Evolutionary conservation across 306 rosid genomes (phyloP).

Genomic region (Medicago arabica): DNA sequence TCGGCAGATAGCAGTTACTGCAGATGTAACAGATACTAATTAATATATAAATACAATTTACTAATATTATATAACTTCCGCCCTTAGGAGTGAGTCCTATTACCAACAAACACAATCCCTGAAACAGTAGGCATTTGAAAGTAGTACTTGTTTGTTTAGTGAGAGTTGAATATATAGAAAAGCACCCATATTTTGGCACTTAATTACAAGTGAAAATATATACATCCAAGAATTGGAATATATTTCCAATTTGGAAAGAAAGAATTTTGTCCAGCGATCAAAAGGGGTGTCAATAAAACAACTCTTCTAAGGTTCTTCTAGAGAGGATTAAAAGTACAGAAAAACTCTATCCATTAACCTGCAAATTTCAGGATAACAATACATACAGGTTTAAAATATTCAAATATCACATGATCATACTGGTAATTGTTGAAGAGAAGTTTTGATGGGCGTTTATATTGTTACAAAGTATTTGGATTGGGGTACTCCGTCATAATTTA

Average conservation of each 20-base stretch:
- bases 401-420: conserved; percentile 9
- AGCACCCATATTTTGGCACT: conserved; percentile 17
- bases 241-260: conserved; percentile 17
- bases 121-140: conserved; percentile 12
- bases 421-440: not conserved
- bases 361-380: not conserved
- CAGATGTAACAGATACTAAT: too few species aligned
- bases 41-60: too few species aligned
- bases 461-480: not conserved
- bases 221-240: conserved; percentile 17
- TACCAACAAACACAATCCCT: not conserved
- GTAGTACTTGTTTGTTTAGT: conserved; percentile 7
- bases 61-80: too few species aligned
- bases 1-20: too few species aligned
- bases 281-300: conserved; percentile 2
- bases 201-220: conserved; percentile 6
- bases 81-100: too few species aligned
- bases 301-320: conserved; percentile 12
- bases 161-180: conserved; percentile 15
- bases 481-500: not conserved
- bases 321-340: conserved; percentile 15
- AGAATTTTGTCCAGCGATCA: conserved; percentile 22
- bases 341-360: not conserved
- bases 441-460: not conserved
- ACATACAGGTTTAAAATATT: conserved; percentile 6